Percentiles rank a stretch among this genome's conserved stretches.
Evolutionary conservation across 345 rosid species (phyloP).

Genomic region (Rhodamnia rubescens): DNA sequence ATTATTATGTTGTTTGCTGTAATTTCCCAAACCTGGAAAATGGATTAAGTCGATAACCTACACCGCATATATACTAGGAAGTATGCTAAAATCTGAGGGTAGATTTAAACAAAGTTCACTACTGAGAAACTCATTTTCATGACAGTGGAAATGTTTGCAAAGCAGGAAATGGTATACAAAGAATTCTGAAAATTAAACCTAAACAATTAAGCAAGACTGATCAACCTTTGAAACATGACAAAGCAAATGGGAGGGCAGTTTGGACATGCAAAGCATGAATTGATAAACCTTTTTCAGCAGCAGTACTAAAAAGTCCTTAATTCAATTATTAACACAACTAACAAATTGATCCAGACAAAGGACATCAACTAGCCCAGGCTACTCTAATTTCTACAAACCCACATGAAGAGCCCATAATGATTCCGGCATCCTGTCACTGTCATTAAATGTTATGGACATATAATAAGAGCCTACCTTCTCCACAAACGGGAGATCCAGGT

Average conservation of each 20-base stretch:
- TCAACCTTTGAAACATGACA: neutral
- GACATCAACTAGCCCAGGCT: neutral
- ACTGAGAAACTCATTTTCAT: neutral
- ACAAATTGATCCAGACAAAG: neutral
- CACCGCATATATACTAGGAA: neutral
- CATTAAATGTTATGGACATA: neutral
- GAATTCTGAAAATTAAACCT: neutral
- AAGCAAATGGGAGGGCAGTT: neutral
- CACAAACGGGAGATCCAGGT: constrained; percentile 93
- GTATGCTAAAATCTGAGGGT: neutral
- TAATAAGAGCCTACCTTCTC: constrained; percentile 56
- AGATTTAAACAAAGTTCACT: neutral
- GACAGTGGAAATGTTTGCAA: neutral
- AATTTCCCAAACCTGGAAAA: constrained; percentile 92
- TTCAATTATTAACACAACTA: neutral
- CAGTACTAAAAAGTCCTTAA: neutral
- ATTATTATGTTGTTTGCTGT: constrained; percentile 95
- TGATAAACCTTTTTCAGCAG: neutral
- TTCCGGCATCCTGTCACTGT: neutral
- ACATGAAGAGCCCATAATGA: neutral
- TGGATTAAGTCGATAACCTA: neutral
- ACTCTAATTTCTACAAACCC: neutral
- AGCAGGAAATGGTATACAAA: neutral
- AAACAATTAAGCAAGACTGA: neutral
- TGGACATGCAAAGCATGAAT: neutral